Conservation (phyloP, 345 rosid species). For the Camelina neglecta region DNA sequence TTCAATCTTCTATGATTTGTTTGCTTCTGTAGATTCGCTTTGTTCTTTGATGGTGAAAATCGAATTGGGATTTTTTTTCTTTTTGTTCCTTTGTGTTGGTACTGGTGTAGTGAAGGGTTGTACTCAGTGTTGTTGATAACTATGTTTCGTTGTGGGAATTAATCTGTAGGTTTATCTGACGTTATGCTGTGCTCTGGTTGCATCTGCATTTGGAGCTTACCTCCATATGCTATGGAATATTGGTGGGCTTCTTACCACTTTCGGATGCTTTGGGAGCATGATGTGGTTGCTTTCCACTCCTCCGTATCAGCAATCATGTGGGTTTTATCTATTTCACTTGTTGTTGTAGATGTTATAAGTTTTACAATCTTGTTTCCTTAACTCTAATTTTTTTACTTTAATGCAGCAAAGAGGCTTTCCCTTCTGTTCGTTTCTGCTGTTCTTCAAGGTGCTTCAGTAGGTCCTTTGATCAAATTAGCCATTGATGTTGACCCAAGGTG, state of each 20-base stretch:
- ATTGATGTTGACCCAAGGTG: conserved; percentile 73
- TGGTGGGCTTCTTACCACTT: conserved; percentile 51
- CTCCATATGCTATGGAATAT: conserved; percentile 70
- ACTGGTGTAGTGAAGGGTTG: not conserved
- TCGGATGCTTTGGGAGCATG: conserved; percentile 53
- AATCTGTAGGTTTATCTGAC: conserved; percentile 65
- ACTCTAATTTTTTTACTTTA: conserved; percentile 1
- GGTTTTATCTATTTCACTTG: not conserved
- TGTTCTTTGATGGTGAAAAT: not conserved
- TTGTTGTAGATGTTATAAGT: not conserved
- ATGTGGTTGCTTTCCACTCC: conserved; percentile 58
- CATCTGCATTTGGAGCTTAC: conserved; percentile 67
- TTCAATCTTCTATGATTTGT: not conserved
- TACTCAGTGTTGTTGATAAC: not conserved
- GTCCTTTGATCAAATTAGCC: conserved; percentile 73
- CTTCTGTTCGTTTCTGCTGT: conserved; percentile 65
- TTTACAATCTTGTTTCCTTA: not conserved
- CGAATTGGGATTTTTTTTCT: not conserved
- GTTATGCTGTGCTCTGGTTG: conserved; percentile 65
- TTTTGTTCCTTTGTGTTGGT: not conserved
- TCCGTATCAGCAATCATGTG: conserved; percentile 53
- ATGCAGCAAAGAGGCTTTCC: conserved; percentile 67
- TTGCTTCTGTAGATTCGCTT: not conserved
- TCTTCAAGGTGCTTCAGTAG: conserved; percentile 73
- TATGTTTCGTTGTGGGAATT: not conserved